Evolutionary conservation across 2,329 filamentous ascomycete genomes (phyloP), one percentile per base, ranked within the genome.

Genomic region (Aspergillus costaricaensis): DNA sequence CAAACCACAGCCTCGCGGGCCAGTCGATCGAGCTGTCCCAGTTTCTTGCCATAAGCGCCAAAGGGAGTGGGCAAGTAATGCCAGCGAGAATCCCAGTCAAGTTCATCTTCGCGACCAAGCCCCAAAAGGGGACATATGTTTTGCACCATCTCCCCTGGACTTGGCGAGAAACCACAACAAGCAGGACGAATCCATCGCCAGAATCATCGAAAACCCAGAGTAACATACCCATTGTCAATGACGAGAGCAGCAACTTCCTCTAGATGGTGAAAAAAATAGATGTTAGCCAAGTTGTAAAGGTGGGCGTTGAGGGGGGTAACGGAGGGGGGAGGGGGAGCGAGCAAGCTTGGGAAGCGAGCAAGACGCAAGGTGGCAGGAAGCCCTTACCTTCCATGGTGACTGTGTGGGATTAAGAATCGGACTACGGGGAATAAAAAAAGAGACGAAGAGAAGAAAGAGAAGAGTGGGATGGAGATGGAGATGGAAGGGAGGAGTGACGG

Each of bases 191-290:
- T 39, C 54, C 63, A 65, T 65, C 58, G 43, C 32, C 25, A 17
- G 58, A 57, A 57, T 47, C 57, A 65, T 67, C 62, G 57, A 55
- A 52, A 60, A 55, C 36, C 32, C 47, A 61, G 39, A 30, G 52
- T 50, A 83, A 85, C 93, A 91, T 94, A 99, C 95, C 95, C 95
- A 98, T 99, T 99, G 93, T 99, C 95, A 86, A 99, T 98, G 84
- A 99, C 95, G 91, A 99, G 93, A 83, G 95, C 95, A 83, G 95
- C 95, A 84, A 99, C 95, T 92, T 99, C 95, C 88, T 99, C 95
- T 98, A 80, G 82, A 83, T 68, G 65, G 65, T 66, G 72, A 66
- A 78, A 70, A 57, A 63, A 36, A 23, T 2, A 30, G 44, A 61
- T 36, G 77, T 80, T 72, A 80, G 78, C 73, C 67, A 69, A 55